These are phyloP conservation scores for Capniomyces stellatus DNA, from an alignment of 371 early-diverging fungal genomes.

Conservation along the genomic window DNA sequence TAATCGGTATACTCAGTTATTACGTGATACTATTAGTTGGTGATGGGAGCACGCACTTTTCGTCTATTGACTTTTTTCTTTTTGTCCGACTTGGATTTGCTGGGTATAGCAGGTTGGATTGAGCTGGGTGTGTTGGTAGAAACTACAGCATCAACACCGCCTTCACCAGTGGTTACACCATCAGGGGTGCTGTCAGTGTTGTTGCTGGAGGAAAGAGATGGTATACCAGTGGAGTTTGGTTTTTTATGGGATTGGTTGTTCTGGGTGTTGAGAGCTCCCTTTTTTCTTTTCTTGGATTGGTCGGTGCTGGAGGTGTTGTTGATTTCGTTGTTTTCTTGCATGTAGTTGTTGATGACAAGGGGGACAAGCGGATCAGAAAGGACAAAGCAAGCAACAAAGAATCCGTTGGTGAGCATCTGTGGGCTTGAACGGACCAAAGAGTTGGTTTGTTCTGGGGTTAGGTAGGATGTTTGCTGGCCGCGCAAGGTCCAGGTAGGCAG, in stretches of 20 bases:
- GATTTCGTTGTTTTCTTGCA: not conserved
- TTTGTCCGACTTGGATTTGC: too few species aligned
- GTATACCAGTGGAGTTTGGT: not conserved
- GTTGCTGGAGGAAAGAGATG: not conserved
- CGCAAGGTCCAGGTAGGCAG: conserved; percentile 60
- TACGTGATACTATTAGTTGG: too few species aligned
- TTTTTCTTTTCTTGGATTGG: not conserved
- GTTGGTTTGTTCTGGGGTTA: conserved; percentile 30
- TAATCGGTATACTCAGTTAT: too few species aligned
- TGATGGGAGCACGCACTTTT: too few species aligned
- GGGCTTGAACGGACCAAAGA: conserved; percentile 49
- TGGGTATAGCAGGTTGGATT: too few species aligned
- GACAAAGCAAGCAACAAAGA: conserved; percentile 69
- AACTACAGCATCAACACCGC: too few species aligned
- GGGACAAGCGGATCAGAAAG: not conserved
- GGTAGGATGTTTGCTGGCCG: conserved; percentile 35
- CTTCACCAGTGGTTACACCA: too few species aligned
- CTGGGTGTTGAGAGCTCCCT: not conserved
- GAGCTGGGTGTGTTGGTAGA: too few species aligned
- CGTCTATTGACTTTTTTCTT: too few species aligned
- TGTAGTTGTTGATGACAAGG: not conserved
- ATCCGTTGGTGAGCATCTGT: conserved; percentile 56
- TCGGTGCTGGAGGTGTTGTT: not conserved
- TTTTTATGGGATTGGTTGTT: too few species aligned
- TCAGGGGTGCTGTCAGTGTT: not conserved